Evolutionary conservation across 208 protist genomes (phyloP).

Genomic region (Trypanosoma rangeli): DNA sequence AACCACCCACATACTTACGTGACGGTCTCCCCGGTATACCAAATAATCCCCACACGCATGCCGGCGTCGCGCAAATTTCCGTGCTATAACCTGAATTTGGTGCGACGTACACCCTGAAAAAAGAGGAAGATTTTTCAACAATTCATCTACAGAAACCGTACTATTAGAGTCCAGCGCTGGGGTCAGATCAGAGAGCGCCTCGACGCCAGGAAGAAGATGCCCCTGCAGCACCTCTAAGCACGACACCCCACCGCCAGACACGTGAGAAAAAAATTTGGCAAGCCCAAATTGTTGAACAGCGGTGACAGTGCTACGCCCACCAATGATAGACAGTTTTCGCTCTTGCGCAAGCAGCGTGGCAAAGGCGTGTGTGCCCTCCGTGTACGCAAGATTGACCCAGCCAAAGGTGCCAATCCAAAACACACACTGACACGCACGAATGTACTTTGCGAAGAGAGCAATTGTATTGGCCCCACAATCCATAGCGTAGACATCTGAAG

Average conservation of each 20-base stretch:
- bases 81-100: conserved; percentile 52
- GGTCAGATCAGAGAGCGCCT: conserved; percentile 73
- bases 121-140: conserved; percentile 64
- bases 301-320: conserved; percentile 48
- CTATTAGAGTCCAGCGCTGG: conserved; percentile 33
- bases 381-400: conserved; percentile 91
- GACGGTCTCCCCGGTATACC: conserved; percentile 54
- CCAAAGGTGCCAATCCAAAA: conserved; percentile 96
- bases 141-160: conserved; percentile 54
- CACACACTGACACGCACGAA: conserved; percentile 86
- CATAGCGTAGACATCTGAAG: conserved; percentile 79
- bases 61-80: conserved; percentile 60
- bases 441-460: conserved; percentile 73
- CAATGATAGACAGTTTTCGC: conserved; percentile 60
- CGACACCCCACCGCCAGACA: conserved; percentile 97
- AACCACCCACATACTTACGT: conserved; percentile 68
- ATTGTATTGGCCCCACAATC: conserved; percentile 90
- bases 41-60: conserved; percentile 78
- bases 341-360: conserved; percentile 48
- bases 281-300: conserved; percentile 42
- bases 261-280: conserved; percentile 83
- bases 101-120: conserved; percentile 78
- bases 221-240: conserved; percentile 98
- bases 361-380: conserved; percentile 60
- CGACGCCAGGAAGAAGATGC: conserved; percentile 82